Evolutionary conservation across 176 grass and related monocot species (phyloP), one percentile per base, ranked within the genome.

Genomic region (Thalia dealbata): DNA sequence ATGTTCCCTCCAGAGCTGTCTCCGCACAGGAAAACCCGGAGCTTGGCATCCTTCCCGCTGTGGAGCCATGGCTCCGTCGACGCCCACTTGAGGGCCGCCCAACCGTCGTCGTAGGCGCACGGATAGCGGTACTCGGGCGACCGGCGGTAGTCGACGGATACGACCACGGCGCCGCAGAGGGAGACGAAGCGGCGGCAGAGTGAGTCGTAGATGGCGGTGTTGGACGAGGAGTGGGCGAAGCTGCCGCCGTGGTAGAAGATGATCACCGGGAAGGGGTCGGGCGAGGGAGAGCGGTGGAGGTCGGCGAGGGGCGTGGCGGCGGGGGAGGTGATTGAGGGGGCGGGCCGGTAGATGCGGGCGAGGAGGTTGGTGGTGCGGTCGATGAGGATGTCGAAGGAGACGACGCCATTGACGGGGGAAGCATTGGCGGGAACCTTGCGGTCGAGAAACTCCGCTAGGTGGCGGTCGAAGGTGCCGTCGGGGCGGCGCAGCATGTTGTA

Each of bases 1-100:
- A 99, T 99, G 82, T 99, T 99, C 41, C 95, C 95, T 11, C 95
- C 95, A 0, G 95, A 99, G 78, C 90, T 93, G 79, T 99, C 95
- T 0, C 95, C 95, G 3, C 86, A 88, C 19, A 99, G 95, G 90
- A 93, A 99, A 3, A 93, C 79, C 25, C 95, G 83, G 1, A 80
- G 74, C 16, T 71, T 81, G 3, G 71, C 65, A 69, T 64, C 83
- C 32, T 46, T 60, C 0, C 90, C 85, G 41, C 95, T 99, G 56
- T 87, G 90, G 69, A 99, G 82, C 85, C 75, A 91, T 14, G 79
- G 83, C 79, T 99, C 86, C 24, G 83, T 70, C 52, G 80, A 65
- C n/a, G 78, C 95, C 95, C 95, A 99, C 78, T 88, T 82, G 72
- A 99, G 83, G 8, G 90, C 83, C 4, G 87, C 56, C 95, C 90